Evolutionary conservation across 805 yeast genomes (phyloP).

Genomic region (Lipomyces yamanashiensis): DNA sequence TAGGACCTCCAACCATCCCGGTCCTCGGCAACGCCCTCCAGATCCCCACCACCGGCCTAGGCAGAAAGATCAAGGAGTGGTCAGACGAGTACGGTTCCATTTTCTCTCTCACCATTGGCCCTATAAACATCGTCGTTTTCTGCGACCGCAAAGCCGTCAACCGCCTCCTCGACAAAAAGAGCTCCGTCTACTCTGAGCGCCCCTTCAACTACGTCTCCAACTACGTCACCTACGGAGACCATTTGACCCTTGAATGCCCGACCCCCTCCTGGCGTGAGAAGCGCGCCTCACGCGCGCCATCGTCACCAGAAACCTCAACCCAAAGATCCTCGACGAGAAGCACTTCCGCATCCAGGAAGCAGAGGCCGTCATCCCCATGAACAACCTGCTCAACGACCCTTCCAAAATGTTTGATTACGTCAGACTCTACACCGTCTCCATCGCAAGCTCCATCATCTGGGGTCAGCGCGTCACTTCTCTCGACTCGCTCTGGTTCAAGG

Average conservation of each 20-base stretch:
- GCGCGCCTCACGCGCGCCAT: too few relatives aligned
- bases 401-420: not conserved
- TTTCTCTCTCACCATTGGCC: not conserved
- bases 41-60: not conserved
- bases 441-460: not conserved
- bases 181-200: not conserved
- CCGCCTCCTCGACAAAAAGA: not conserved
- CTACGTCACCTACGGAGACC: not conserved
- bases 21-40: not conserved
- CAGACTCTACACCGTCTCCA: not conserved
- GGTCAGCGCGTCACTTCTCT: not conserved
- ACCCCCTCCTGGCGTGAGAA: conserved; percentile 4
- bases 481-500: conserved; percentile 1
- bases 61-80: not conserved
- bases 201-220: not conserved
- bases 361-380: not conserved
- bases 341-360: not conserved
- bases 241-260: not conserved
- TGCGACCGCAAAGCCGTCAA: not conserved
- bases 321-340: conserved; percentile 3
- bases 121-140: not conserved
- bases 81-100: not conserved
- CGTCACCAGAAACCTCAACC: not conserved
- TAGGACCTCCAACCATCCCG: not conserved
- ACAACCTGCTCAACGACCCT: not conserved